Evolutionary conservation across 1,284 basidiomycete genomes (phyloP), one percentile per base, ranked within the genome.

Genomic region (Austroboletus novae-zelandiae): DNA sequence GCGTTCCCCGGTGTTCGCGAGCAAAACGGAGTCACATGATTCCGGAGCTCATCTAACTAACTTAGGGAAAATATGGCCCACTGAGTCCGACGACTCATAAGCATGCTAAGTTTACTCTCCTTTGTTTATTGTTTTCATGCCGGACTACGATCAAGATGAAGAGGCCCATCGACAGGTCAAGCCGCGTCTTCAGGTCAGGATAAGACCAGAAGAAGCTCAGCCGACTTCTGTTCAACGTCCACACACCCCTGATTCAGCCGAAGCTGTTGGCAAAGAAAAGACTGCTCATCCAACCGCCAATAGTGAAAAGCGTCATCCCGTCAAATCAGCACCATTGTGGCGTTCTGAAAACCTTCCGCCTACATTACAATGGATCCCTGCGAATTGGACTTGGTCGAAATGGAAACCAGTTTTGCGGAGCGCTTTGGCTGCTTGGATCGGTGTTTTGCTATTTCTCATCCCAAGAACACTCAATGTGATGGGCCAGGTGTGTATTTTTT

Each of bases 351-450:
- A 50, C 6, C 40, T 72, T 17, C 69, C 65, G 2, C n/a, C 47
- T 10, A 40, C 50, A 32, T 57, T 83, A 30, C 62, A 66, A 45
- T 89, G 86, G 86, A 77, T 87, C 31, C 71, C 73, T 4, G 68
- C 65, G 15, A 86, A 83, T 54, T 78, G 70, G 63, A 78, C 68
- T 0, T 83, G 77, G 77, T 68, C 78, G 7, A 83, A 80, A 56
- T 56, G 83, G 58, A 87, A 88, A 65, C 82, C 85, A 5, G 80
- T 78, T 13, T 67, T 91, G 29, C 79, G 89, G 43, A 79, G 80
- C 56, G 78, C 85, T 3, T 48, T 86, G 40, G 72, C 81, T 1
- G 85, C 77, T 20, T 91, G 86, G 84, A 62, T 87, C 5, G 72
- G 79, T 20, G 64, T 79, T 14, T 59, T 91, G 15, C 63, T 90